phyloP scores from a whole-genome alignment of 352 stramenopile species.

The Hyaloperonospora arabidopsidis region DNA sequence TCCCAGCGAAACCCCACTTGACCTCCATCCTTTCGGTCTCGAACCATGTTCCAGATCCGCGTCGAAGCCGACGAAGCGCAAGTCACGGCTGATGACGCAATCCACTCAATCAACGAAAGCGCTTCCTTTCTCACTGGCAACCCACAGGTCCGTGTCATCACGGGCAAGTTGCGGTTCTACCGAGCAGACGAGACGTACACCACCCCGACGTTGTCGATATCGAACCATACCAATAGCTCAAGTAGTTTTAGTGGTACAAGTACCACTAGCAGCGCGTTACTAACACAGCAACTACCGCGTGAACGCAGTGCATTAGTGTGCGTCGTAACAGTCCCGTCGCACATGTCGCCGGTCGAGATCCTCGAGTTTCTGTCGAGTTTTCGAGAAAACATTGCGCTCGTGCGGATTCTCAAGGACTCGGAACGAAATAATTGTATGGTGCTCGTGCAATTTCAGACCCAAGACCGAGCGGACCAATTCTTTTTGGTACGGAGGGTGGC shows the following conservation, averaged over 20 bases:
- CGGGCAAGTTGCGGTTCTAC: constrained; percentile 78
- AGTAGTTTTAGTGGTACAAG: too few species aligned
- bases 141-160: constrained; percentile 66
- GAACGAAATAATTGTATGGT: constrained; percentile 82
- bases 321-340: constrained; percentile 72
- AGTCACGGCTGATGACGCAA: constrained; percentile 24
- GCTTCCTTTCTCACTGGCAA: constrained; percentile 70
- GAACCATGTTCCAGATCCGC: constrained; percentile 78
- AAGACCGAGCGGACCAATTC: constrained; percentile 78
- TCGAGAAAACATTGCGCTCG: constrained; percentile 58
- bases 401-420: constrained; percentile 77
- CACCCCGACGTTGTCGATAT: constrained; percentile 1
- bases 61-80: constrained; percentile 54
- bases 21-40: constrained; percentile 5
- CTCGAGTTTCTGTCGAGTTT: constrained; percentile 78
- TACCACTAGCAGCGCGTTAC: not conserved
- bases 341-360: constrained; percentile 82
- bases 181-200: constrained; percentile 53
- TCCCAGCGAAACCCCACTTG: too few species aligned
- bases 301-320: constrained; percentile 74
- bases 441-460: constrained; percentile 72
- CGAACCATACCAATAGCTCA: too few species aligned
- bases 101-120: constrained; percentile 21
- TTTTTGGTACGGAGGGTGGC: constrained; percentile 45
- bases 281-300: constrained; percentile 38